Conservation (phyloP, 495 filamentous ascomycete genomes). For the Echria macrotheca region DNA sequence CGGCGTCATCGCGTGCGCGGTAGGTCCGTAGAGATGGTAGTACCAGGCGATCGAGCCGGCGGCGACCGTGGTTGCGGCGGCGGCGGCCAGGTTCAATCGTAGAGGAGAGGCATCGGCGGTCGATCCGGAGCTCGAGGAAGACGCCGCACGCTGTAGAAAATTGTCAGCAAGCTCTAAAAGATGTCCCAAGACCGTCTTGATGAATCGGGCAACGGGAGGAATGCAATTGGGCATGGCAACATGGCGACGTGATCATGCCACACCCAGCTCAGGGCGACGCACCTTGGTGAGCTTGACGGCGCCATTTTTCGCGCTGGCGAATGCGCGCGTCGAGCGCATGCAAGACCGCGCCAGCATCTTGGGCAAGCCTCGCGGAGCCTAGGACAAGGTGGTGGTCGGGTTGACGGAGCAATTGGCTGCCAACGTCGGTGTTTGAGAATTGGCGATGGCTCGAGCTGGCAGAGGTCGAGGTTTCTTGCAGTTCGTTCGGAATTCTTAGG, state of each 20-base stretch:
- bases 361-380: constrained; percentile 45
- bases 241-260: constrained; percentile 27
- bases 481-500: constrained; percentile 37
- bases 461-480: constrained; percentile 33
- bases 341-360: constrained; percentile 84
- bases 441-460: constrained; percentile 23
- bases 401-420: constrained; percentile 37
- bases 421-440: constrained; percentile 30
- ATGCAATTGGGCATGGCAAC: constrained; percentile 15
- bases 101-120: constrained; percentile 52
- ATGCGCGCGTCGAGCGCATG: constrained; percentile 72
- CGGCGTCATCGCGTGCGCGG: constrained; percentile 82
- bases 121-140: constrained; percentile 55
- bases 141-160: constrained; percentile 51
- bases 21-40: constrained; percentile 87
- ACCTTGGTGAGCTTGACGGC: constrained; percentile 56
- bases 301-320: constrained; percentile 63
- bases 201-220: constrained; percentile 2
- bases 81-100: constrained; percentile 71
- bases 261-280: constrained; percentile 13
- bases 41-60: constrained; percentile 90
- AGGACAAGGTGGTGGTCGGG: constrained; percentile 28
- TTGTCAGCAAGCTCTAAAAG: constrained; percentile 25
- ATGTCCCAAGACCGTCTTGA: background rate
- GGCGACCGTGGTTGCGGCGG: constrained; percentile 76